Evolutionary conservation across 2,329 filamentous ascomycete genomes (phyloP).

Genomic region (Thielaviopsis ethacetica): DNA sequence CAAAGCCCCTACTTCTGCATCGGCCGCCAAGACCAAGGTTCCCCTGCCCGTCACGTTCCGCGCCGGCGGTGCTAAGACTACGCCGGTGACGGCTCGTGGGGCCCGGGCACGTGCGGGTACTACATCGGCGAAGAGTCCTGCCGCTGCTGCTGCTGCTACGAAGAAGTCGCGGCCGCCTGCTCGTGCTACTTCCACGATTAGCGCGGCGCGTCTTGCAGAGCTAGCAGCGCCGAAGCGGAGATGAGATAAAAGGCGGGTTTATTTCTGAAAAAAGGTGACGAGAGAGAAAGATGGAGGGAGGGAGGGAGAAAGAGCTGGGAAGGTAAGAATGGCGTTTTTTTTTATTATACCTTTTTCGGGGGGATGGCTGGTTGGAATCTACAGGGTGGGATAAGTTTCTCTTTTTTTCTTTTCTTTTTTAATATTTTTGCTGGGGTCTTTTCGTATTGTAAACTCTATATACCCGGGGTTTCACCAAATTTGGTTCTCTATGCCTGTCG

Average conservation of each 20-base stretch:
- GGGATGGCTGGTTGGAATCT: not conserved
- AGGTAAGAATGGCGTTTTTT: not conserved
- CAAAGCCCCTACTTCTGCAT: not conserved
- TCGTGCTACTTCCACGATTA: slow-evolving; percentile 3
- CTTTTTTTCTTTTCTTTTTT: not conserved
- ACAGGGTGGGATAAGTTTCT: not conserved
- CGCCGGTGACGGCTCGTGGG: not conserved
- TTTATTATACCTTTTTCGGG: not conserved
- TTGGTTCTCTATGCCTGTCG: no score
- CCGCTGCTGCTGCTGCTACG: not conserved
- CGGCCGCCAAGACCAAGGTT: not conserved
- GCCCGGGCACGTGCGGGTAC: not conserved
- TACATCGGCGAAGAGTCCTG: not conserved
- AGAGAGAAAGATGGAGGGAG: no score
- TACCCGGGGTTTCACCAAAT: no score
- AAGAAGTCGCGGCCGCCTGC: not conserved
- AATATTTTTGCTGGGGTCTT: no score
- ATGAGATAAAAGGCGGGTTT: not conserved
- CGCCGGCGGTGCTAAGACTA: not conserved
- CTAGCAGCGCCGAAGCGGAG: slow-evolving; percentile 8
- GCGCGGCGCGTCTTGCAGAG: slow-evolving; percentile 6
- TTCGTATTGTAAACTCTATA: no score
- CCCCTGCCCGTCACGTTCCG: not conserved
- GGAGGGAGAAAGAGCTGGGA: not conserved
- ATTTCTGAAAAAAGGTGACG: not conserved